Evolutionary conservation across 768 basidiomycete species (phyloP).

Genomic region (Terana coerulea): DNA sequence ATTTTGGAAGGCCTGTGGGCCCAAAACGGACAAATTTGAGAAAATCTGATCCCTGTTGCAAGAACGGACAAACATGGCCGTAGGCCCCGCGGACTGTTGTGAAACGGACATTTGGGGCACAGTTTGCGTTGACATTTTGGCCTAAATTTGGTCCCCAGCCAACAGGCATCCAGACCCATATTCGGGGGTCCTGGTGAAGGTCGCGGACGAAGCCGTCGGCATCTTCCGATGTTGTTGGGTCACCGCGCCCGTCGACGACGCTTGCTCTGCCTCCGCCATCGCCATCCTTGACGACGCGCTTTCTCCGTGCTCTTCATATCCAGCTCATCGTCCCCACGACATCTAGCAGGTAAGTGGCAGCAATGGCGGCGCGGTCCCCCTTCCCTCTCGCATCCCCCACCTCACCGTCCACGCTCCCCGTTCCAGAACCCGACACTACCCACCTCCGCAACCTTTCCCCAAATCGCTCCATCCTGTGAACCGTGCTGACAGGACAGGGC

Average conservation of each 20-base stretch:
- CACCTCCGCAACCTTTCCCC: conserved; percentile 20
- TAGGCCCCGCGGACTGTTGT: too few species aligned
- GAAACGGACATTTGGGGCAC: too few species aligned
- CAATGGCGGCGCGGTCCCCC: conserved; percentile 15
- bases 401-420: conserved; percentile 28
- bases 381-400: conserved; percentile 18
- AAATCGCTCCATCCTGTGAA: conserved; percentile 17
- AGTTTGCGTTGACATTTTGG: too few species aligned
- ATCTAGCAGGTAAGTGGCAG: conserved; percentile 14
- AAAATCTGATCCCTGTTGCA: too few species aligned
- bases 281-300: background rate
- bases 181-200: too few species aligned
- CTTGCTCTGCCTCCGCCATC: background rate
- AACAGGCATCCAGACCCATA: too few species aligned
- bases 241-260: conserved; percentile 6
- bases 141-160: too few species aligned
- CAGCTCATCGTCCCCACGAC: background rate
- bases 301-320: too few species aligned
- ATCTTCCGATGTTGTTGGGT: background rate
- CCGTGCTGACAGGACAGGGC: conserved; percentile 27
- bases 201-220: conserved; percentile 2
- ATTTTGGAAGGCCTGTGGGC: too few species aligned
- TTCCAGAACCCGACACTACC: conserved; percentile 16
- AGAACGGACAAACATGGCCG: too few species aligned
- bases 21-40: too few species aligned